Evolutionary conservation across 2,329 filamentous ascomycete genomes (phyloP), one percentile per base, ranked within the genome.

Genomic region (Hymenoscyphus infarciens): DNA sequence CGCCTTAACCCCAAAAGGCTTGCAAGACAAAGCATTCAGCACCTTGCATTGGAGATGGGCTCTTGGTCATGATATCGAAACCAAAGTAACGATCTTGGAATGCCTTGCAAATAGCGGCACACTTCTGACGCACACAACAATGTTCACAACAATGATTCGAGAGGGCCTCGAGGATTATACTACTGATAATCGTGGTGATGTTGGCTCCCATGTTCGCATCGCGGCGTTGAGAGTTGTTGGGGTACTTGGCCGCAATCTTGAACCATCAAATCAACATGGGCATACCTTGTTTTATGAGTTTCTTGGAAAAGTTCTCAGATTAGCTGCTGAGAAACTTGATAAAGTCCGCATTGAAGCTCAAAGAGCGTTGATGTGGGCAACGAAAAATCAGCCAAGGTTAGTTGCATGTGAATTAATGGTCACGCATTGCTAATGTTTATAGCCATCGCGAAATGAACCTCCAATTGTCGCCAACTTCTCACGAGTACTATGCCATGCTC

Each of bases 251-350:
- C 56, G 64, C 22, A 27, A 33, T n/a, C 11, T 57, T 29, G 7
- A 54, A 56, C 1, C 5, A n/a, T 16, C 22, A 52, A 13, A 25
- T 29, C 25, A 67, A 38, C 11, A 68, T 22, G 35, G n/a, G 8
- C 11, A 63, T 63, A 8, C 10, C 29, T 38, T 61, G 3, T 64
- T 67, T 39, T 53, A 57, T 3, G 57, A 29, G 2, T 57, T 71
- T 0, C 63, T 68, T 42, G 65, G 66, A 10, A 66, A 59, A 53
- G 39, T 82, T 1, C 79, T 91, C 38, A 84, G 92, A 2, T 81
- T 98, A 15, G 87, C 92, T 1, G 85, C 90, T 0, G 95, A 99
- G 76, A 97, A 96, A 74, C 82, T 98, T 1, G 94, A 98, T 74
- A 90, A 91, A 66, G 89, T 98, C 19, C 86, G 95, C 27, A 79